phyloP scores from a whole-genome alignment of 2,329 filamentous ascomycete species.

The Fusarium sterilihyphosum region DNA sequence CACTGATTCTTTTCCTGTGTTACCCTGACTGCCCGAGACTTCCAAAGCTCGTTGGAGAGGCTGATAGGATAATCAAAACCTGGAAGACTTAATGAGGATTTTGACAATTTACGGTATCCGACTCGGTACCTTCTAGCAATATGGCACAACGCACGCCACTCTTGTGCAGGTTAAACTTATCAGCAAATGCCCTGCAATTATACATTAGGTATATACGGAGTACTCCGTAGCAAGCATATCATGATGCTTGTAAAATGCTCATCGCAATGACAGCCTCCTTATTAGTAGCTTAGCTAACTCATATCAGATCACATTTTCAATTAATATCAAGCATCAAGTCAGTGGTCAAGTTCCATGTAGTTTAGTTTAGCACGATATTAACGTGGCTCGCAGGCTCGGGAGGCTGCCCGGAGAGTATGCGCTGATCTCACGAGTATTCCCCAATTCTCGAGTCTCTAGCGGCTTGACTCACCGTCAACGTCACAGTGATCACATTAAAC shows the following conservation, averaged over 20 bases:
- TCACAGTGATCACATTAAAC: slow-evolving; percentile 37
- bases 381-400: slow-evolving; percentile 12
- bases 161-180: slow-evolving; percentile 23
- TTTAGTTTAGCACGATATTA: slow-evolving; percentile 24
- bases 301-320: neutral
- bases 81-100: slow-evolving; percentile 4
- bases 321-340: neutral
- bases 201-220: neutral
- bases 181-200: slow-evolving; percentile 27
- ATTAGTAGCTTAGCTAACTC: neutral
- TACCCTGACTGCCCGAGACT: neutral
- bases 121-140: slow-evolving; percentile 1
- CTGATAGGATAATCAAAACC: slow-evolving; percentile 19
- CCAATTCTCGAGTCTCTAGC: slow-evolving; percentile 29
- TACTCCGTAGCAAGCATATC: neutral
- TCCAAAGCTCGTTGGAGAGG: slow-evolving; percentile 22
- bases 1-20: slow-evolving; percentile 17
- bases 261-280: slow-evolving; percentile 7
- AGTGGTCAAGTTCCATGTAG: slow-evolving; percentile 1
- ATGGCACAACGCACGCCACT: slow-evolving; percentile 37
- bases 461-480: slow-evolving; percentile 37
- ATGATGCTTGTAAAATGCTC: neutral
- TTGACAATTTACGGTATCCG: neutral
- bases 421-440: slow-evolving; percentile 26
- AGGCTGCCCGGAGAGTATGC: slow-evolving; percentile 2